Evolutionary conservation across 1,139 yeast species (phyloP).

Genomic region (Meyerozyma smithsonii): DNA sequence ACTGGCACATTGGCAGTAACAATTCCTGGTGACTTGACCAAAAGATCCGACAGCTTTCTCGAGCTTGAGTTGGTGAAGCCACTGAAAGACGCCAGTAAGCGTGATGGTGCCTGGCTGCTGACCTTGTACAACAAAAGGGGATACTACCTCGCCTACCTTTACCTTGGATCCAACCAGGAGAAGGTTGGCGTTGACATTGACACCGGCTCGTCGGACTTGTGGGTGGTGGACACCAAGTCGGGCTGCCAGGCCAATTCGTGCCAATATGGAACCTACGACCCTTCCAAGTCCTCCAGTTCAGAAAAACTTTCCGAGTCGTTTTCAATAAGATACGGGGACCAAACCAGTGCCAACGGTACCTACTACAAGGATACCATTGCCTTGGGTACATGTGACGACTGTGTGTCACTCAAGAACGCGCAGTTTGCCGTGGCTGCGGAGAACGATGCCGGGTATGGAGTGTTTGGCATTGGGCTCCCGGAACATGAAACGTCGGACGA

Average conservation of each 20-base stretch:
- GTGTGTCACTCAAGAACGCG: constrained; percentile 10
- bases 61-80: no score
- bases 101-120: not conserved
- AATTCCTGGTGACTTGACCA: not conserved
- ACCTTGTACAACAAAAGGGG: not conserved
- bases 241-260: not conserved
- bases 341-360: constrained; percentile 12
- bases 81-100: no score
- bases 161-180: constrained; percentile 8
- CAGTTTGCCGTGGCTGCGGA: constrained; percentile 17
- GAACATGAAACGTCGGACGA: constrained; percentile 8
- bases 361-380: constrained; percentile 15
- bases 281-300: constrained; percentile 8
- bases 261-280: constrained; percentile 10
- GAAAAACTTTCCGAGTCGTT: constrained; percentile 7
- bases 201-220: constrained; percentile 20
- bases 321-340: constrained; percentile 13
- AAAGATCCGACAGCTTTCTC: not conserved
- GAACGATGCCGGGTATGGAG: constrained; percentile 11
- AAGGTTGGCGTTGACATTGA: constrained; percentile 14
- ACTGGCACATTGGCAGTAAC: not conserved
- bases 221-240: constrained; percentile 9
- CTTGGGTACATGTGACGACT: constrained; percentile 9
- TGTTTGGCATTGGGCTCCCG: constrained; percentile 17
- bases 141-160: not conserved